Base-by-base conservation (phyloP, 805 yeast species). In the Lipomyces mesembrius region DNA sequence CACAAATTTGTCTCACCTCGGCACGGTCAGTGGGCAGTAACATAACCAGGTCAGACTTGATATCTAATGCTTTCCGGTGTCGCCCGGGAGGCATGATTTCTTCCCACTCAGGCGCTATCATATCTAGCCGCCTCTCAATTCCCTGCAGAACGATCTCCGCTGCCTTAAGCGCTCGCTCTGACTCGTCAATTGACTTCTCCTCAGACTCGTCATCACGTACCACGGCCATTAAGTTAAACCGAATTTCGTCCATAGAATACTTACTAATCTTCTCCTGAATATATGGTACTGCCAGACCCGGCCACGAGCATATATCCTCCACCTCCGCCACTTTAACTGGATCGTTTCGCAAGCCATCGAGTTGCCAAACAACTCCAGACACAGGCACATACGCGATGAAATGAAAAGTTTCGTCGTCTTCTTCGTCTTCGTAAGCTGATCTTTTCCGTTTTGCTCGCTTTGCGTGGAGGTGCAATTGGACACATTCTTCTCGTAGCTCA, bases 381-480 rank as follows among this genome's bases (percentile, higher is more conserved):
- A 76, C 75, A 4, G 79, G 79, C 2, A 85, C 76, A 73, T 83
- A 88, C 0, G 89, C 87, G 49, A 87, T 79, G 69, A 86, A 88
- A 72, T 88, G 91, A 76, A 80, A 88, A 12, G 85, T 67, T 37
- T 82, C 82, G 52, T 78, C 78, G 34, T 78, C 81, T 17, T 35
- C 66, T 4, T 51, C 58, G 12, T 55, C 61, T 17, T 22, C 34
- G 22, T 35, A n/a, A 6, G 37, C 22, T 8, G 54, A 9, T 12
- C 27, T 49, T 25, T 43, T 51, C 37, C 59, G 43, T 14, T 37
- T 46, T 8, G 57, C 11, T 37, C 12, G 61, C 61, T 55, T 54
- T 32, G 54, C 43, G 14, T 34, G 6, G 14, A 57, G 58, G 25
- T 6, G 43, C 8, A 60, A 32, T 22, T 59, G 59, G 12, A 67